phyloP scores from a whole-genome alignment of 1,139 yeast species.

The Kluyveromyces sp. region DNA sequence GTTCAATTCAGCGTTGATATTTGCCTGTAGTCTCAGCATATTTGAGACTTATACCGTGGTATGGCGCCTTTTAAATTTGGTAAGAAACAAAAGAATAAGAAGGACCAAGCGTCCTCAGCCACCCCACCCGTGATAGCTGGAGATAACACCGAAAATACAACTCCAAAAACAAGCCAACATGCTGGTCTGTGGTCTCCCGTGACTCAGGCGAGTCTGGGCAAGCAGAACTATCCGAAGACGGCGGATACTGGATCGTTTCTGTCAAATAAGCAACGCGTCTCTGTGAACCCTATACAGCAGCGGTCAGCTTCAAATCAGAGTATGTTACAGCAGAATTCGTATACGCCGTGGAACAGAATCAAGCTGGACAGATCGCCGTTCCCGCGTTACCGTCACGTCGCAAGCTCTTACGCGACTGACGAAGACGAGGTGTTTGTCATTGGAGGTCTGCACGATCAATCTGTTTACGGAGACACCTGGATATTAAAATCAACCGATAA shows the following conservation, averaged over 20 bases:
- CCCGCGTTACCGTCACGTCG: conserved; percentile 92
- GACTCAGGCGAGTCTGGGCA: background rate
- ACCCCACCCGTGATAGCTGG: no score
- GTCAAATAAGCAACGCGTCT: conserved; percentile 6
- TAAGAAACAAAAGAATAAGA: conserved; percentile 23
- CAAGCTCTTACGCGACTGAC: conserved; percentile 67
- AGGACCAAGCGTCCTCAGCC: conserved; percentile 15
- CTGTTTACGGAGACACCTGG: conserved; percentile 96
- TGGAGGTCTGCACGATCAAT: conserved; percentile 92
- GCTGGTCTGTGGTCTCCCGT: conserved; percentile 1
- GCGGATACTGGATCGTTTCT: conserved; percentile 1
- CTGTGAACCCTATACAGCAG: conserved; percentile 19
- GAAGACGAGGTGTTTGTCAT: conserved; percentile 79
- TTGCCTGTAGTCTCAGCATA: no score
- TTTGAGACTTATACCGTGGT: background rate
- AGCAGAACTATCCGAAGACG: conserved; percentile 6
- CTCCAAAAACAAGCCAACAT: background rate
- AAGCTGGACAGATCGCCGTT: conserved; percentile 75
- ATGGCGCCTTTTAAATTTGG: conserved; percentile 32
- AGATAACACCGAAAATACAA: no score
- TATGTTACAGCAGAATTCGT: conserved; percentile 20
- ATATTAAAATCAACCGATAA: conserved; percentile 46
- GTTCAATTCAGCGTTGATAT: no score
- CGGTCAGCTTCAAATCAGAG: conserved; percentile 29
- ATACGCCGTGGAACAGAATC: conserved; percentile 68